Conservation (phyloP, 2,329 filamentous ascomycete genomes). For the Coniella lustricola region DNA sequence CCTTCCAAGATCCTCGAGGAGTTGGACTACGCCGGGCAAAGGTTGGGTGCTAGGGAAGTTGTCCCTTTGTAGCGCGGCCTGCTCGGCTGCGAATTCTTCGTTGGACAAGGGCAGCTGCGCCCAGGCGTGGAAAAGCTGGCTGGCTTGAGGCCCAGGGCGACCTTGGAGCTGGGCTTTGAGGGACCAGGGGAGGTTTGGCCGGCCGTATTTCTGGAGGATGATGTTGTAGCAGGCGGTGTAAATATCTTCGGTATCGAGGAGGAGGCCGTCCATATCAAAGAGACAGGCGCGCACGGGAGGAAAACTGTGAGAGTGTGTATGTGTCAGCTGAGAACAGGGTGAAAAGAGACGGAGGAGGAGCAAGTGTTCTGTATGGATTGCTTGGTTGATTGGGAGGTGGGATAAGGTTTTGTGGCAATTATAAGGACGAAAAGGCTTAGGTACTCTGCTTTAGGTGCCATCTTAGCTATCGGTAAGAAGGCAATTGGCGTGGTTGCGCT, state of each 20-base stretch:
- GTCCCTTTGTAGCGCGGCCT: conserved; percentile 57
- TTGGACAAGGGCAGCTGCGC: conserved; percentile 71
- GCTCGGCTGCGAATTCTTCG: conserved; percentile 57
- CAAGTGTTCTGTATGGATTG: too few relatives aligned
- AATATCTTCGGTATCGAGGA: conserved; percentile 86
- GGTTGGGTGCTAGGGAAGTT: conserved; percentile 70
- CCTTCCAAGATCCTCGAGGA: conserved; percentile 55
- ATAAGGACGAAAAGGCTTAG: neutral
- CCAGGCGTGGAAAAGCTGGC: conserved; percentile 63
- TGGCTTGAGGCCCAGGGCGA: conserved; percentile 47
- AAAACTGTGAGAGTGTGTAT: conserved; percentile 45
- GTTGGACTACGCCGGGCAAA: conserved; percentile 66
- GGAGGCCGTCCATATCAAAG: conserved; percentile 97
- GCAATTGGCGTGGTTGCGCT: neutral
- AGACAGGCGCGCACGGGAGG: conserved; percentile 82
- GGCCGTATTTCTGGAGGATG: conserved; percentile 68
- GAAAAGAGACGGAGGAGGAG: neutral
- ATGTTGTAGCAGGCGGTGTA: conserved; percentile 82
- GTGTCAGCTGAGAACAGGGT: neutral
- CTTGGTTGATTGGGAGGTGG: neutral
- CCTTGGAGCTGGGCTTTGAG: conserved; percentile 81
- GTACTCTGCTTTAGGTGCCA: conserved; percentile 40
- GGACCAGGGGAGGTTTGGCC: conserved; percentile 76
- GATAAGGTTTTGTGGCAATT: too few relatives aligned
- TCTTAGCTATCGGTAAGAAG: conserved; percentile 18